Evolutionary conservation across 345 rosid genomes (phyloP).

Genomic region (Populus davidiana): DNA sequence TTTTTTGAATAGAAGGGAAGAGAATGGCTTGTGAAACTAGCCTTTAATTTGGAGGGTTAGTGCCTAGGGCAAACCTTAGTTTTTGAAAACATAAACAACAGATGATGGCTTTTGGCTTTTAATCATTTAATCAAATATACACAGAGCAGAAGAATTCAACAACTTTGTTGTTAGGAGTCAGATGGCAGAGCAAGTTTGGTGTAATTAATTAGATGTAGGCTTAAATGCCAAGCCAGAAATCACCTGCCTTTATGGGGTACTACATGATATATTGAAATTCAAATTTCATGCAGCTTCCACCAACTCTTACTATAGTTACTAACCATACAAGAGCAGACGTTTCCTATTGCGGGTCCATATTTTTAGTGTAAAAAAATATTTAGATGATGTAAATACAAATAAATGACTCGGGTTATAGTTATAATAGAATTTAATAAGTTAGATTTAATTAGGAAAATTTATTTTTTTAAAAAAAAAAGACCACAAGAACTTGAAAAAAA

Average conservation of each 20-base stretch:
- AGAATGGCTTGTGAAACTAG: background rate
- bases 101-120: background rate
- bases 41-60: background rate
- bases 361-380: no score
- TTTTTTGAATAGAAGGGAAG: background rate
- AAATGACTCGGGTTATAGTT: no score
- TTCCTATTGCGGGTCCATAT: no score
- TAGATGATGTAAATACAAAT: no score
- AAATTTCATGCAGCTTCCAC: background rate
- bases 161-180: constrained; percentile 7
- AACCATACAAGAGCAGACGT: no score
- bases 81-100: background rate
- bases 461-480: no score
- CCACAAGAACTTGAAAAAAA: no score
- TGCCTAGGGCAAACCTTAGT: background rate
- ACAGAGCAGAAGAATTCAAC: constrained; percentile 7
- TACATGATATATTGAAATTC: background rate
- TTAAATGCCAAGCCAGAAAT: constrained; percentile 10
- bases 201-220: background rate
- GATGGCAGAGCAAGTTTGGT: constrained; percentile 5
- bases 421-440: no score
- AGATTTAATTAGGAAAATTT: no score
- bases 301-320: background rate
- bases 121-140: background rate
- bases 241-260: background rate